A percentile compares a stretch with the other conserved stretches of the same genome.
Conservation (phyloP, 2,329 filamentous ascomycete species). For the Keithomyces neogunnii region DNA sequence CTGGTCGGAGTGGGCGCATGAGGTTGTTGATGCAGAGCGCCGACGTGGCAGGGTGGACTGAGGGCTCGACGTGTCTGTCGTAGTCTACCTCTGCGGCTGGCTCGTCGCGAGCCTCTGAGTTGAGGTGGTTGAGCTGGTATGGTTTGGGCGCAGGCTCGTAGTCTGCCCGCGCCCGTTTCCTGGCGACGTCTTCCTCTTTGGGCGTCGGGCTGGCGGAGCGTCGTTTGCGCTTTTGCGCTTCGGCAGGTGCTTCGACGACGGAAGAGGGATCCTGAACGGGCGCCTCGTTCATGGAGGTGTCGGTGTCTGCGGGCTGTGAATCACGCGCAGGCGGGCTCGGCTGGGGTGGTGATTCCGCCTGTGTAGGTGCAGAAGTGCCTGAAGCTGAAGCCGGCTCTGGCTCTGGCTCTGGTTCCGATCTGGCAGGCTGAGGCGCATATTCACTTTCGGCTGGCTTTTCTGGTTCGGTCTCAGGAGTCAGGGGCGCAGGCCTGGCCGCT, state of each 20-base stretch:
- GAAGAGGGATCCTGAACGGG: neutral
- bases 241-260: slow-evolving; percentile 17
- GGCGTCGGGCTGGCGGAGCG: slow-evolving; percentile 55
- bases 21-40: slow-evolving; percentile 86
- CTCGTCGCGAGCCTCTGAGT: slow-evolving; percentile 4
- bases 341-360: neutral
- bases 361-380: neutral
- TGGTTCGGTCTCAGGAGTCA: neutral
- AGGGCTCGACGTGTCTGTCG: slow-evolving; percentile 37
- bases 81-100: slow-evolving; percentile 21
- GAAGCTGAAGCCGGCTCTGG: neutral
- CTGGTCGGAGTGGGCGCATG: slow-evolving; percentile 73
- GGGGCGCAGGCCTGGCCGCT: neutral
- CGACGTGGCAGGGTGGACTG: slow-evolving; percentile 63
- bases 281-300: neutral
- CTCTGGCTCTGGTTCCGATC: neutral
- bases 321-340: neutral
- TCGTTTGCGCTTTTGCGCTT: slow-evolving; percentile 58
- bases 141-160: neutral
- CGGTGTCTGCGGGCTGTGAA: slow-evolving; percentile 3
- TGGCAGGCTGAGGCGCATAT: too few relatives aligned
- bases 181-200: slow-evolving; percentile 40
- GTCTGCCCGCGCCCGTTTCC: slow-evolving; percentile 43
- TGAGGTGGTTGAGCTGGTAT: neutral
- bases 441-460: neutral